phyloP scores from a whole-genome alignment of 2,329 filamentous ascomycete genomes.

The Cadophora gregata region DNA sequence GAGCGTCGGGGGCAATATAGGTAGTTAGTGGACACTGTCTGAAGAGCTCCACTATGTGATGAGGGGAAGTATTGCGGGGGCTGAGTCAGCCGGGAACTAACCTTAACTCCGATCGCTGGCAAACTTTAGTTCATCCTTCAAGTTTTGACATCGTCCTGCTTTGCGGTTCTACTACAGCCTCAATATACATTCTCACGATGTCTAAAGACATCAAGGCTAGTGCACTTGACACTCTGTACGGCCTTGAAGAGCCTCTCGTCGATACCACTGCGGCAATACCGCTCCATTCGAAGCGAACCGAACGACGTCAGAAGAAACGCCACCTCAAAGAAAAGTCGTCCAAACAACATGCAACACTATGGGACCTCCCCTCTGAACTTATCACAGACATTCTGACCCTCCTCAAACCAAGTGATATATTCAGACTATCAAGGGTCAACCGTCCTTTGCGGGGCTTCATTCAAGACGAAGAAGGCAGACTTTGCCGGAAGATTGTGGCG shows the following conservation, averaged over 20 bases:
- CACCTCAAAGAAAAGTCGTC: conserved; percentile 48
- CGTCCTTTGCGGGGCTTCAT: conserved; percentile 52
- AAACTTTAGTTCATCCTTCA: background rate
- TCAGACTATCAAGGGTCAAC: conserved; percentile 52
- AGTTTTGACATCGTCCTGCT: background rate
- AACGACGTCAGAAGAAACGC: conserved; percentile 53
- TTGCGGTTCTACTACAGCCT: background rate
- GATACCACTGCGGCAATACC: conserved; percentile 56
- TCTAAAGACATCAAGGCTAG: background rate
- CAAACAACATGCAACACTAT: conserved; percentile 45
- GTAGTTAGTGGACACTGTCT: background rate
- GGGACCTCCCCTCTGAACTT: conserved; percentile 60
- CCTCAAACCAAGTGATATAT: conserved; percentile 57
- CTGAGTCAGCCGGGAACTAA: background rate
- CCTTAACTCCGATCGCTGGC: background rate
- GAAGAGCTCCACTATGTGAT: background rate
- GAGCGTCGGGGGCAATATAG: too few species aligned
- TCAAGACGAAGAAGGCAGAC: conserved; percentile 48
- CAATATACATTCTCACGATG: background rate
- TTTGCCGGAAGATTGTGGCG: conserved; percentile 52
- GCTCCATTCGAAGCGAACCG: conserved; percentile 58
- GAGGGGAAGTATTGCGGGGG: background rate
- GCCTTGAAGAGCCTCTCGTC: conserved; percentile 50
- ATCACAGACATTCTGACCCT: conserved; percentile 54
- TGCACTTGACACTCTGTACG: background rate